Conservation (phyloP, 257 asterid species). For the Nicotiana benthamiana region DNA sequence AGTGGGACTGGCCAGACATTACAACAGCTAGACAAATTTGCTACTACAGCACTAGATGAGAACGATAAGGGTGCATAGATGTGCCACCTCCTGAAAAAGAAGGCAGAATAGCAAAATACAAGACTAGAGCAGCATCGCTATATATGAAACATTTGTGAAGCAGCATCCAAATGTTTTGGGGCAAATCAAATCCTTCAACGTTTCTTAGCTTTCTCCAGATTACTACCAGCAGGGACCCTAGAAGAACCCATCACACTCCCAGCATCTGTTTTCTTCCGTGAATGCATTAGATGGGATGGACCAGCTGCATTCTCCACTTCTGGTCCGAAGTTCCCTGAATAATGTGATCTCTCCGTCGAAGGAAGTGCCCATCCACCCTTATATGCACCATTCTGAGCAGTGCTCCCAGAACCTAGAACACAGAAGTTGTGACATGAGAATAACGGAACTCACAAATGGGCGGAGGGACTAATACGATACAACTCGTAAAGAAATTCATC, state of each 20-base stretch:
- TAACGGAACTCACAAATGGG: too few relatives aligned
- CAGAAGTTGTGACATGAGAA: neutral
- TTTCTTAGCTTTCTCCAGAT: conserved; percentile 16
- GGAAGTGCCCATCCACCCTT: conserved; percentile 70
- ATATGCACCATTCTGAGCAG: conserved; percentile 18
- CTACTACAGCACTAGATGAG: neutral
- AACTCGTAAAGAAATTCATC: neutral
- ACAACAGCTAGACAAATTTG: neutral
- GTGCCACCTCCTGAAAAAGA: neutral
- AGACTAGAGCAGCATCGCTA: neutral
- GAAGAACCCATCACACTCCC: conserved; percentile 20
- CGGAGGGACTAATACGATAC: neutral
- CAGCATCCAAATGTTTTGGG: neutral
- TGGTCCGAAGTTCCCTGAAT: conserved; percentile 14
- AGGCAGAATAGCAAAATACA: neutral
- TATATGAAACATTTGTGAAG: neutral
- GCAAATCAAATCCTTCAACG: conserved; percentile 13
- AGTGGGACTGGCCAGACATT: neutral
- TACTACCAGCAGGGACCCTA: conserved; percentile 10
- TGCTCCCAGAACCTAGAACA: conserved; percentile 42
- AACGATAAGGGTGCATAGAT: neutral
- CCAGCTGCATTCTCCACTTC: conserved; percentile 15
- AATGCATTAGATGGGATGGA: conserved; percentile 11
- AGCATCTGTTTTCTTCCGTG: conserved; percentile 13
- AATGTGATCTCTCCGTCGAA: conserved; percentile 27